Evolutionary conservation across 2,329 filamentous ascomycete species (phyloP).

Genomic region (Bipolaris sorokiniana): DNA sequence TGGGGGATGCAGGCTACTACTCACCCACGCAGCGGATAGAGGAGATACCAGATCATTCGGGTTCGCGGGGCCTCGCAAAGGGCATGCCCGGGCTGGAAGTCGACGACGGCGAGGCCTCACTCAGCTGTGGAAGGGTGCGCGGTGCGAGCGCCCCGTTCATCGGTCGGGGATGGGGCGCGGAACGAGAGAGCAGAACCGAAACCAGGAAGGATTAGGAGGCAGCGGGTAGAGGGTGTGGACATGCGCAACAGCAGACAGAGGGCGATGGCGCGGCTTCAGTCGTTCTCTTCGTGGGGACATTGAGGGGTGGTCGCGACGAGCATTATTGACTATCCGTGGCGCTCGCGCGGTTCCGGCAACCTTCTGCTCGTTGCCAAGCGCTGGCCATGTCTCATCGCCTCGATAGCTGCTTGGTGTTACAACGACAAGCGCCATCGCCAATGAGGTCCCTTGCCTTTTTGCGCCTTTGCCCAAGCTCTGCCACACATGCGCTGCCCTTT

Average conservation of each 20-base stretch:
- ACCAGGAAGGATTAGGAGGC: not conserved
- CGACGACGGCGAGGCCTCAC: conserved; percentile 15
- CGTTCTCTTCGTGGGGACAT: conserved; percentile 18
- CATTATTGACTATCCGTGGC: conserved; percentile 37
- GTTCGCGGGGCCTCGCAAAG: conserved; percentile 26
- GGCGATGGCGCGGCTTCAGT: conserved; percentile 26
- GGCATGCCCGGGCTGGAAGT: conserved; percentile 31
- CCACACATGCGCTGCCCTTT: not conserved
- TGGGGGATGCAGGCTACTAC: conserved; percentile 32
- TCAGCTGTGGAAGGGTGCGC: conserved; percentile 25
- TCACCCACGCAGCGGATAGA: conserved; percentile 79
- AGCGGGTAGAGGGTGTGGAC: not conserved
- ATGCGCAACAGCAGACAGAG: not conserved
- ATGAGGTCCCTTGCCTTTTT: conserved; percentile 7
- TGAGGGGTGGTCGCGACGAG: conserved; percentile 25
- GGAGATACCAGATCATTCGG: conserved; percentile 75
- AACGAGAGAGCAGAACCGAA: conserved; percentile 2
- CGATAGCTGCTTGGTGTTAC: conserved; percentile 16
- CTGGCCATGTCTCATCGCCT: conserved; percentile 21
- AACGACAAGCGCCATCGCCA: conserved; percentile 5
- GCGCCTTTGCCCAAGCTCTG: conserved; percentile 1
- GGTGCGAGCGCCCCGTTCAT: conserved; percentile 38
- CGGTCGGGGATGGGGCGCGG: conserved; percentile 22
- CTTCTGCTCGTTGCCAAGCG: conserved; percentile 23
- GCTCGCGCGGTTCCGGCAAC: conserved; percentile 26